These are phyloP conservation scores for Dictyostelium firmibasis DNA, from an alignment of 78 protist genomes.

Conservation along the genomic window DNA sequence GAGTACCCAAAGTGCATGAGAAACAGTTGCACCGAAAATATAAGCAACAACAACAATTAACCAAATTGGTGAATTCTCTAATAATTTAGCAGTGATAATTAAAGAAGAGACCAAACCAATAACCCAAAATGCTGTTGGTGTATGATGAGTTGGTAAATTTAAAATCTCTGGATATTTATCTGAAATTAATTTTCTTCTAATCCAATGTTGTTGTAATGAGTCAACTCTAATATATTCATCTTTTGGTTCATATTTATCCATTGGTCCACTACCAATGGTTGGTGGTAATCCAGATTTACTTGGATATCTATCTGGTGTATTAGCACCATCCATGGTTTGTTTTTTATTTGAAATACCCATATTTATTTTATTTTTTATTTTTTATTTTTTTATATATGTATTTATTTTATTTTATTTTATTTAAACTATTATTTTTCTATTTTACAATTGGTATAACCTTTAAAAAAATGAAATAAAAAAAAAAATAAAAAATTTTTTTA, in stretches of 20 bases:
- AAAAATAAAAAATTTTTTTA: not conserved
- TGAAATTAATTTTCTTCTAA: conserved; percentile 60
- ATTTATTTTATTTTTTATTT: not conserved
- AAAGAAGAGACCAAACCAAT: conserved; percentile 35
- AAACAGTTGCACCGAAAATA: conserved; percentile 81
- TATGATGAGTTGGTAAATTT: conserved; percentile 34
- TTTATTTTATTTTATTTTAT: too few species aligned
- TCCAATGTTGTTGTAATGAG: conserved; percentile 76
- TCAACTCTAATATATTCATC: conserved; percentile 71
- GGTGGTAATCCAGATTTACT: conserved; percentile 71
- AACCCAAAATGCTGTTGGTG: conserved; percentile 65
- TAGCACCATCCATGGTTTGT: not conserved
- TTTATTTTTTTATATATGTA: too few species aligned
- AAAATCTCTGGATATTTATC: conserved; percentile 70
- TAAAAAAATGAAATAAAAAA: not conserved
- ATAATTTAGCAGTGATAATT: conserved; percentile 50
- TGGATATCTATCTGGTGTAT: conserved; percentile 22
- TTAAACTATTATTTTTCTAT: not conserved
- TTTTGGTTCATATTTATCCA: conserved; percentile 53
- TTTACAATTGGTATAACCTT: not conserved
- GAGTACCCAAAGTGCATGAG: conserved; percentile 84
- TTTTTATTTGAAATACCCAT: not conserved
- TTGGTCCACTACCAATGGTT: conserved; percentile 37
- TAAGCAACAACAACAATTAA: conserved; percentile 63
- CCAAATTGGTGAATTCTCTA: conserved; percentile 46